These are phyloP conservation scores for Colletotrichum eremochloae DNA, from an alignment of 2,329 filamentous ascomycete genomes.

Conservation along the genomic window DNA sequence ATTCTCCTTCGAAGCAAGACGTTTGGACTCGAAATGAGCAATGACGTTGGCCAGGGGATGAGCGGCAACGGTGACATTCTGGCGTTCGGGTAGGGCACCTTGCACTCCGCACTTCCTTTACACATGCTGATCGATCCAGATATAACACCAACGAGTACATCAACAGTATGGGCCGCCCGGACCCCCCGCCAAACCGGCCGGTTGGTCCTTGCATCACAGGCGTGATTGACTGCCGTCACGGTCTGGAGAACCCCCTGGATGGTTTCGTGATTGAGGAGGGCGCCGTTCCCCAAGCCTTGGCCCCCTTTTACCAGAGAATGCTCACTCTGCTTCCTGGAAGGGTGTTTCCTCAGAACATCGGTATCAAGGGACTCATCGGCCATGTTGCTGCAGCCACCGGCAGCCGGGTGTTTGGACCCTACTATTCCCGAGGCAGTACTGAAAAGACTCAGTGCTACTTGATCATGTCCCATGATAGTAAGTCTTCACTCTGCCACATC, in stretches of 20 bases:
- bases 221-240: constrained; percentile 70
- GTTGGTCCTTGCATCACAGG: constrained; percentile 74
- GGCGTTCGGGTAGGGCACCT: constrained; percentile 66
- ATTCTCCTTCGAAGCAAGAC: constrained; percentile 72
- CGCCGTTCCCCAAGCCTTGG: constrained; percentile 69
- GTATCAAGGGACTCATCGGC: constrained; percentile 57
- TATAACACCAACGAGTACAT: constrained; percentile 71
- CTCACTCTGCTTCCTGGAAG: constrained; percentile 67
- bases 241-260: constrained; percentile 66
- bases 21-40: constrained; percentile 69
- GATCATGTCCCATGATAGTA: constrained; percentile 75
- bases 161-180: constrained; percentile 67
- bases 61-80: constrained; percentile 77
- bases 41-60: constrained; percentile 69
- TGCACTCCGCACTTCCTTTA: no score
- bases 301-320: constrained; percentile 67
- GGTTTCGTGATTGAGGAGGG: constrained; percentile 76
- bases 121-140: constrained; percentile 46
- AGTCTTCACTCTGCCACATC: background rate
- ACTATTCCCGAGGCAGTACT: constrained; percentile 66
- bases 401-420: constrained; percentile 69
- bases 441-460: constrained; percentile 74
- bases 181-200: constrained; percentile 63
- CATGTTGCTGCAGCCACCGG: constrained; percentile 62
- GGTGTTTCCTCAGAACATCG: constrained; percentile 54